A percentile compares a stretch with the other conserved stretches of the same genome.
Conservation (phyloP, 768 basidiomycete species). For the Chalciporus pseudorubinellus region DNA sequence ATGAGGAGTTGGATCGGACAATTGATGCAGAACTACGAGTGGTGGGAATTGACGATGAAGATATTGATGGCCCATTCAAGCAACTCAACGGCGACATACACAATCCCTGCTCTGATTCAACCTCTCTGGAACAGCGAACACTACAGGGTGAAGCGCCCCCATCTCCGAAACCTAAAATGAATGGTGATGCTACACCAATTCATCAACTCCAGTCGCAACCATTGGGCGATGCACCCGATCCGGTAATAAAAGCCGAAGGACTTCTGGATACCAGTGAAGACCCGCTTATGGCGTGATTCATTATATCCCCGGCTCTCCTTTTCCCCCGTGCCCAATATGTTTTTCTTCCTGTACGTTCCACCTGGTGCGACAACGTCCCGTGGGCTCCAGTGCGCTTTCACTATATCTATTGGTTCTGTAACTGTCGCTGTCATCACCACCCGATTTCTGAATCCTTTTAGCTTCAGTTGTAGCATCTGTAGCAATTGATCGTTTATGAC, state of each 20-base stretch:
- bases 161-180: constrained; percentile 42
- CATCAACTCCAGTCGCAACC: constrained; percentile 51
- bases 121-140: constrained; percentile 15
- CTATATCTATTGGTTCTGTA: constrained; percentile 34
- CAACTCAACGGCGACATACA: constrained; percentile 33
- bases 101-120: too few species aligned
- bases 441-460: constrained; percentile 19
- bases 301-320: constrained; percentile 1
- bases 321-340: constrained; percentile 2
- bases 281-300: constrained; percentile 41
- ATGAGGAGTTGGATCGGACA: constrained; percentile 24
- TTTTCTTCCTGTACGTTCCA: constrained; percentile 6
- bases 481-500: constrained; percentile 35
- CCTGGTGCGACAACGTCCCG: constrained; percentile 12
- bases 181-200: constrained; percentile 46
- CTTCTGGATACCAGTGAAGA: constrained; percentile 64
- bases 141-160: constrained; percentile 46
- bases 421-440: constrained; percentile 27
- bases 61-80: constrained; percentile 29
- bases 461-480: constrained; percentile 32
- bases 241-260: constrained; percentile 60
- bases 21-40: constrained; percentile 21
- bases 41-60: constrained; percentile 36
- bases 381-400: constrained; percentile 24
- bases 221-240: constrained; percentile 51